Conservation (phyloP, 495 filamentous ascomycete genomes). For the Aspergillus mulundensis region DNA sequence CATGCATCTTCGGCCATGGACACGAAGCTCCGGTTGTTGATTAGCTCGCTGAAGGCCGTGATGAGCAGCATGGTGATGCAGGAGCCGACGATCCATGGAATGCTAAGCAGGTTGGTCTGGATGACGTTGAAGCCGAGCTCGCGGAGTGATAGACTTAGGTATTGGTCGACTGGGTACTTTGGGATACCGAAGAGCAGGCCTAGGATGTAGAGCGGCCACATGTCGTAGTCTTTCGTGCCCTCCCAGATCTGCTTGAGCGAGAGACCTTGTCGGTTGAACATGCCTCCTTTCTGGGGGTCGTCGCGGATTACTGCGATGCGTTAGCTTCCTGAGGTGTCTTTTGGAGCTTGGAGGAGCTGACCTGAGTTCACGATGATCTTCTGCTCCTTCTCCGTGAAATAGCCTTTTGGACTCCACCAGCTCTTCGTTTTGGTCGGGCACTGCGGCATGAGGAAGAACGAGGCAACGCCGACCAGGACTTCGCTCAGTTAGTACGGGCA, state of each 20-base stretch:
- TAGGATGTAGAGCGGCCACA: slow-evolving; percentile 46
- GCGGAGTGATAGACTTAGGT: slow-evolving; percentile 45
- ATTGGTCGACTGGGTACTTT: slow-evolving; percentile 33
- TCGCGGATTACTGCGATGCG: slow-evolving; percentile 57
- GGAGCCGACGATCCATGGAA: slow-evolving; percentile 43
- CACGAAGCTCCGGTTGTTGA: slow-evolving; percentile 40
- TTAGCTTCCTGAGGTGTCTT: not conserved
- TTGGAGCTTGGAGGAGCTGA: not conserved
- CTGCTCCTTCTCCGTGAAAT: slow-evolving; percentile 49
- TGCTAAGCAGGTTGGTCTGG: slow-evolving; percentile 45
- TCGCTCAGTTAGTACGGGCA: slow-evolving; percentile 25
- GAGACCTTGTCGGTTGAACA: slow-evolving; percentile 58
- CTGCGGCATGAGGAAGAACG: slow-evolving; percentile 64
- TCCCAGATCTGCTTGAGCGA: slow-evolving; percentile 43
- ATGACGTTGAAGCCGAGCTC: slow-evolving; percentile 45
- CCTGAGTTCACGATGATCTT: slow-evolving; percentile 62
- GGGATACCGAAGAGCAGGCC: slow-evolving; percentile 31
- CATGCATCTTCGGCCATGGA: slow-evolving; percentile 40
- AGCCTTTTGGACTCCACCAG: slow-evolving; percentile 66
- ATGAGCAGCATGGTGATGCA: slow-evolving; percentile 29
- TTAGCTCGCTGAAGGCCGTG: slow-evolving; percentile 36
- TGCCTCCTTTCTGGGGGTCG: slow-evolving; percentile 65
- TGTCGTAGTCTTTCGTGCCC: slow-evolving; percentile 49
- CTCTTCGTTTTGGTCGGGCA: slow-evolving; percentile 66
- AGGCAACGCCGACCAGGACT: slow-evolving; percentile 57